A percentile compares a stretch with the other conserved stretches of the same genome.
These are phyloP conservation scores for Gentiana macrophylla DNA, from an alignment of 257 asterid species.

Conservation along the genomic window DNA sequence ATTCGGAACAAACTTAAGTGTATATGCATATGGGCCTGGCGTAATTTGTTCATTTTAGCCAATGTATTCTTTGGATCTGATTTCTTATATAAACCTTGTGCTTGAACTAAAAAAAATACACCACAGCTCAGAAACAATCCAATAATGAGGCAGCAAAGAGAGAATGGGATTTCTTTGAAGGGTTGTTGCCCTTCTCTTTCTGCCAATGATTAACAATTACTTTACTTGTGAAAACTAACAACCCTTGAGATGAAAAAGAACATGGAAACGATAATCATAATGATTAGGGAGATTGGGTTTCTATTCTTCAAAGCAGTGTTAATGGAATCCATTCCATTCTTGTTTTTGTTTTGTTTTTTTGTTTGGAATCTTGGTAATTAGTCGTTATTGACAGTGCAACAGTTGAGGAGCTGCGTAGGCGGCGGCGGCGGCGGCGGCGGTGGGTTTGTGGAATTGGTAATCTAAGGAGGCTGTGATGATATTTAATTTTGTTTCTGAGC, in stretches of 20 bases:
- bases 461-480: constrained; percentile 12
- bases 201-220: constrained; percentile 7
- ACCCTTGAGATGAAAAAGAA: neutral
- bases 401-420: too few relatives aligned
- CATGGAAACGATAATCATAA: too few relatives aligned
- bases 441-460: neutral
- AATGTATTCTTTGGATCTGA: too few relatives aligned
- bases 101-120: neutral
- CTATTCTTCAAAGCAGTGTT: too few relatives aligned
- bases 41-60: too few relatives aligned
- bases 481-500: constrained; percentile 2
- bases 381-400: too few relatives aligned
- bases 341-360: too few relatives aligned
- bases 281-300: too few relatives aligned
- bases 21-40: too few relatives aligned
- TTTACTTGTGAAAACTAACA: neutral
- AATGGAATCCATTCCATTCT: neutral
- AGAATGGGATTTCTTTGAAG: constrained; percentile 8
- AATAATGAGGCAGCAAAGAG: constrained; percentile 14
- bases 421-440: neutral
- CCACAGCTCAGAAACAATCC: constrained; percentile 10
- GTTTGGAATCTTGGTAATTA: too few relatives aligned
- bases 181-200: constrained; percentile 19
- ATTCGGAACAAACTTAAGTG: too few relatives aligned
- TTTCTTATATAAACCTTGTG: too few relatives aligned